A percentile compares a stretch with the other conserved stretches of the same genome.
These are phyloP conservation scores for sorghum (Sorghum bicolor) DNA, from an alignment of 176 grass and related monocot species.

Conservation along the genomic window Sorghum_bicolor_NCBIv3 NC_012875.2:60168001-60168500, in stretches of 20 bases:
- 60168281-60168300: background rate
- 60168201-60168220: background rate
- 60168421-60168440: background rate
- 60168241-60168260: background rate
- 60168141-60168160: background rate
- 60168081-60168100: background rate
- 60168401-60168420: background rate
- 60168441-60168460: background rate
- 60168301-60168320: background rate
- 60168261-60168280: background rate
- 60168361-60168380: background rate
- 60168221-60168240: background rate
- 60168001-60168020: background rate
- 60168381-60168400: background rate
- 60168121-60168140: background rate
- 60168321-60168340: background rate
- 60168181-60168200: background rate
- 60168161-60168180: background rate
- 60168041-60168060: background rate
- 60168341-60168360: background rate
- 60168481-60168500: background rate
- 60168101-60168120: background rate
- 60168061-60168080: background rate
- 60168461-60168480: background rate
- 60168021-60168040: background rate